These are phyloP conservation scores for Debaryomycetaceae sp. DNA, from an alignment of 1,139 yeast genomes.

Conservation along the genomic window DNA sequence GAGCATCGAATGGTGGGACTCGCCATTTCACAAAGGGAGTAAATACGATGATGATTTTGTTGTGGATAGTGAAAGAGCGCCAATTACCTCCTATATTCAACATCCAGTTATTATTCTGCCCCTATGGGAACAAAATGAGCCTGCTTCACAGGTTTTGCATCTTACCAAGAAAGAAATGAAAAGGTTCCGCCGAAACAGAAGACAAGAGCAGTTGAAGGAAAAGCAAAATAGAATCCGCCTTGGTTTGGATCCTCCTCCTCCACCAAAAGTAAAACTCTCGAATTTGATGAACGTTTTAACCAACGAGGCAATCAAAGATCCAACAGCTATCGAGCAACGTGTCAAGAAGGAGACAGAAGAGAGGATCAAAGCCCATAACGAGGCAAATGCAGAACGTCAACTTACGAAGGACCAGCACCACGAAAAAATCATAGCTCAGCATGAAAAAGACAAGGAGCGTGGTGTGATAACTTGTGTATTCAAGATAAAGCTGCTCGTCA, in stretches of 20 bases:
- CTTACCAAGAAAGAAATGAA: constrained; percentile 78
- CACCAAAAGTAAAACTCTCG: constrained; percentile 79
- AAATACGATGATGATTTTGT: constrained; percentile 23
- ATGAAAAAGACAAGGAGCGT: constrained; percentile 35
- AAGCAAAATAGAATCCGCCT: constrained; percentile 73
- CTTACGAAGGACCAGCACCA: constrained; percentile 56
- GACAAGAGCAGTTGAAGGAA: constrained; percentile 64
- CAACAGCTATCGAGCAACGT: constrained; percentile 76
- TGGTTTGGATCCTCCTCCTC: constrained; percentile 86
- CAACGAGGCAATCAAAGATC: constrained; percentile 84
- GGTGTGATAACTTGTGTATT: constrained; percentile 64
- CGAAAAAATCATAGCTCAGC: constrained; percentile 46
- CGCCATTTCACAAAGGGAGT: constrained; percentile 37
- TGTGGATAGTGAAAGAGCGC: constrained; percentile 41
- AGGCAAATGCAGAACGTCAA: constrained; percentile 59
- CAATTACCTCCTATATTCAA: constrained; percentile 63
- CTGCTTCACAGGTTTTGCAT: constrained; percentile 46
- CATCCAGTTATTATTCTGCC: constrained; percentile 74
- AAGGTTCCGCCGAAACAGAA: constrained; percentile 66
- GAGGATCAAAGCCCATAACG: constrained; percentile 59
- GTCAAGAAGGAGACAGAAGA: constrained; percentile 70
- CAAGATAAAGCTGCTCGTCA: constrained; percentile 48
- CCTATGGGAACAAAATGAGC: constrained; percentile 48
- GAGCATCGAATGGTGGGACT: constrained; percentile 81
- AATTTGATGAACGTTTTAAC: constrained; percentile 85